Evolutionary conservation across 495 filamentous ascomycete genomes (phyloP), one percentile per base, ranked within the genome.

Genomic region (Astrothelium macrocarpum): DNA sequence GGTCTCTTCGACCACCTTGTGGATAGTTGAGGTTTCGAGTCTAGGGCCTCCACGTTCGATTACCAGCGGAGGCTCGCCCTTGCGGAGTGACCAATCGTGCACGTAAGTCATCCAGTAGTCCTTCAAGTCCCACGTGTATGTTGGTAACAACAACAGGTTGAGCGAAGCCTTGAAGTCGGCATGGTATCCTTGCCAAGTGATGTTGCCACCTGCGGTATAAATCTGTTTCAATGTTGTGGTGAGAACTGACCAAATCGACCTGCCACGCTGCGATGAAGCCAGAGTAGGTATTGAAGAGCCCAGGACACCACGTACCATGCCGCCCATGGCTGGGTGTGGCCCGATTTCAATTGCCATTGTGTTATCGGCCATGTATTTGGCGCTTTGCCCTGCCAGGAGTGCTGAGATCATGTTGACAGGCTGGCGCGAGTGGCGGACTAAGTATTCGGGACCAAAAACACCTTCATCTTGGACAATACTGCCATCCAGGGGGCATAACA

Each of bases 81-180:
- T 77, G n/a, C n/a, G n/a, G n/a, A n/a, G n/a, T n/a, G n/a, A n/a
- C 34, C 34, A 5, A 5, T 39, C 34, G 5, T 39, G 5, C 5
- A 14, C 14, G 72, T 91, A 92, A 12, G 85, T 79, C 25, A 93
- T 82, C 90, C 90, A 94, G 74, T 91, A 90, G 67, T 89, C 85
- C 79, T 91, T 92, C 32, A 85, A 74, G 64, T 94, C 88, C 77
- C 86, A 95, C 9, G 81, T 82, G 70, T 95, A 95, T 2, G 82
- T 73, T n/a, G 90, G 90, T 1, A 94, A 80, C 26, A 59, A 26
- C 16, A 61, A 28, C 32, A 70, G n/a, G 2, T 53, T 12, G 46
- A 63, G 60, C 14, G 49, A 42, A 26, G 31, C 23, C 16, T 49
- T 28, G 32, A 62, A 58, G 56, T 65, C 63, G 31, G 56, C 62